A percentile compares a stretch with the other conserved stretches of the same genome.
Evolutionary conservation across 495 filamentous ascomycete species (phyloP).

Genomic region (Xylaria intraflava): DNA sequence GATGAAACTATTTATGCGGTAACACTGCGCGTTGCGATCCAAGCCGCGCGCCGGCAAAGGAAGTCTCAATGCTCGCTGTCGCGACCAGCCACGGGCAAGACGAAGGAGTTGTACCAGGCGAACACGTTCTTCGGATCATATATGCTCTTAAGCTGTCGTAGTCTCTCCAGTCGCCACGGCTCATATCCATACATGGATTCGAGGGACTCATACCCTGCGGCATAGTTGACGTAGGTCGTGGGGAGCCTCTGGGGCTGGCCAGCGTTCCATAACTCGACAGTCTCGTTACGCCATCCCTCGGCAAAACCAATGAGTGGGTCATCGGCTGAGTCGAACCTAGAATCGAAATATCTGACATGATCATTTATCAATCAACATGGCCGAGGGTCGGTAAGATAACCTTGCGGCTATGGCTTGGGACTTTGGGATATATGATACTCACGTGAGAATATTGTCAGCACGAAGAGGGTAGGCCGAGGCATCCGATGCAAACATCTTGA

Average conservation of each 20-base stretch:
- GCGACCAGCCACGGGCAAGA: no score
- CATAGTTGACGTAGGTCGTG: conserved; percentile 47
- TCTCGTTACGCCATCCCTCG: conserved; percentile 17
- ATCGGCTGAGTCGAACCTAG: not conserved
- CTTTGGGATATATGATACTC: no score
- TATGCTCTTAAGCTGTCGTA: conserved; percentile 44
- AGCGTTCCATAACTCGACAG: conserved; percentile 27
- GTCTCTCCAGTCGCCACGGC: conserved; percentile 39
- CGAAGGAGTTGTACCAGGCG: conserved; percentile 43
- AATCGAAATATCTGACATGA: no score
- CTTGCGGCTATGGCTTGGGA: no score
- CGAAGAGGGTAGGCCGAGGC: conserved; percentile 34
- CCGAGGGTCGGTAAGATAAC: no score
- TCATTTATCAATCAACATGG: no score
- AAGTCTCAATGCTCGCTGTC: no score
- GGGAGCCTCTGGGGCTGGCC: conserved; percentile 24
- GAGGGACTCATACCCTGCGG: conserved; percentile 37
- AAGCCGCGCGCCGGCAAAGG: no score
- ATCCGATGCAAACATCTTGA: conserved; percentile 17
- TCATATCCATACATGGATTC: conserved; percentile 42
- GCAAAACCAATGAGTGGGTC: not conserved
- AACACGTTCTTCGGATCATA: conserved; percentile 49
- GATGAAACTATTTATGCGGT: no score
- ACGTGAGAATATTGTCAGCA: not conserved
- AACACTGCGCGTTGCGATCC: no score